These are phyloP conservation scores for Hylodesmum podocarpum DNA, from an alignment of 306 rosid genomes.

Conservation along the genomic window DNA sequence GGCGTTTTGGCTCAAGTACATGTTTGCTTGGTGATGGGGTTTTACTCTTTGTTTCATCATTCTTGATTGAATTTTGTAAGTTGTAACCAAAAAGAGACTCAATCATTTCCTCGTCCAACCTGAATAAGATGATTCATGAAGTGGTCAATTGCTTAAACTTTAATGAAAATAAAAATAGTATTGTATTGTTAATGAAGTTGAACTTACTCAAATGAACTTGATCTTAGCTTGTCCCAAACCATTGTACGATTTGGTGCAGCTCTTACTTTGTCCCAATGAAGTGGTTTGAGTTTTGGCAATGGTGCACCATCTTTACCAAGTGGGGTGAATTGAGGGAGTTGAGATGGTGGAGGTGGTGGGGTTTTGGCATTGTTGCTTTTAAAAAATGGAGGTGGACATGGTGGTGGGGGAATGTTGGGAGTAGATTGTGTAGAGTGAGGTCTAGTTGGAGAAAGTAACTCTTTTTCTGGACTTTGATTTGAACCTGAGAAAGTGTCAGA, in stretches of 20 bases:
- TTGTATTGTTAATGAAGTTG: background rate
- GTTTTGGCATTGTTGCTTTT: slow-evolving; percentile 46
- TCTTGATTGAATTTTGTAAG: slow-evolving; percentile 66
- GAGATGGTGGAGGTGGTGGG: slow-evolving; percentile 85
- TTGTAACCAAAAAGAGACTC: slow-evolving; percentile 97
- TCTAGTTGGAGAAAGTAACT: slow-evolving; percentile 36
- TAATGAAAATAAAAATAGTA: background rate
- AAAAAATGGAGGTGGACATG: slow-evolving; percentile 71
- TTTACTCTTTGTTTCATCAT: slow-evolving; percentile 79
- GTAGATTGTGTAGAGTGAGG: slow-evolving; percentile 36
- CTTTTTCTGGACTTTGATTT: slow-evolving; percentile 39
- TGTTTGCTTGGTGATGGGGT: slow-evolving; percentile 93
- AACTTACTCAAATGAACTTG: slow-evolving; percentile 96
- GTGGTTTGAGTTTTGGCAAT: slow-evolving; percentile 86
- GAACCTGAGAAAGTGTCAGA: slow-evolving; percentile 47
- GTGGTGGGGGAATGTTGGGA: slow-evolving; percentile 71
- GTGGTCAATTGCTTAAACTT: background rate
- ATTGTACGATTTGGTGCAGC: slow-evolving; percentile 86
- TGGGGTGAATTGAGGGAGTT: slow-evolving; percentile 59
- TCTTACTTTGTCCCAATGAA: slow-evolving; percentile 99
- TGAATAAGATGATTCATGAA: slow-evolving; percentile 41
- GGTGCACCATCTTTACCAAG: slow-evolving; percentile 82
- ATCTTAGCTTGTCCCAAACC: slow-evolving; percentile 95
- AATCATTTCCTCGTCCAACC: slow-evolving; percentile 98
- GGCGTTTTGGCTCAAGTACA: slow-evolving; percentile 92